A percentile compares a stretch with the other conserved stretches of the same genome.
Conservation (phyloP, 306 rosid species). For the Medicago ruthenica region DNA sequence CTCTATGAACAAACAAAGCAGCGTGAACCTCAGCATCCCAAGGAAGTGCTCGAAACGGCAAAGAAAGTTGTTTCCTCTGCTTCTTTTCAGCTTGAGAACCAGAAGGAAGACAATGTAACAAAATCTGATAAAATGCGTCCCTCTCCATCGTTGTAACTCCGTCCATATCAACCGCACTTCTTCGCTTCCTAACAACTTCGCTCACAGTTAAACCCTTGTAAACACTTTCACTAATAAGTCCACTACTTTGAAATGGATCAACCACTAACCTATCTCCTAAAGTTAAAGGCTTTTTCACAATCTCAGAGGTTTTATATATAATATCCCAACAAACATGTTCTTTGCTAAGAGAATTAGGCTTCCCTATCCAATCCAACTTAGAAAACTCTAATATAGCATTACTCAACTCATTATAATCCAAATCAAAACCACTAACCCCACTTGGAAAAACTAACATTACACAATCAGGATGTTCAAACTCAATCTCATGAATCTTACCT, state of each 20-base stretch:
- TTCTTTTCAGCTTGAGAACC: conserved; percentile 59
- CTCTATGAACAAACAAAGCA: conserved; percentile 91
- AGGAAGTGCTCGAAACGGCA: conserved; percentile 75
- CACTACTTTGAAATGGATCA: conserved; percentile 72
- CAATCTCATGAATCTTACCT: conserved; percentile 79
- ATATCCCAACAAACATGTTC: conserved; percentile 94
- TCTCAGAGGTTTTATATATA: conserved; percentile 78
- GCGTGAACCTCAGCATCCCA: conserved; percentile 98
- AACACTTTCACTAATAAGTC: conserved; percentile 44
- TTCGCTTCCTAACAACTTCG: conserved; percentile 82
- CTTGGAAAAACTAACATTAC: conserved; percentile 73
- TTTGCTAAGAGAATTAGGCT: conserved; percentile 77
- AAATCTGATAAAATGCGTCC: conserved; percentile 78
- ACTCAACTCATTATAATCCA: conserved; percentile 67
- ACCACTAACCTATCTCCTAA: conserved; percentile 43
- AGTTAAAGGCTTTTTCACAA: conserved; percentile 66
- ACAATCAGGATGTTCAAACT: conserved; percentile 97
- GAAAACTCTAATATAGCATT: conserved; percentile 56
- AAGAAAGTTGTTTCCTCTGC: conserved; percentile 61
- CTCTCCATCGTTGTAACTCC: conserved; percentile 69
- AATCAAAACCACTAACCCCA: conserved; percentile 55
- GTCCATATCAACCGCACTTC: conserved; percentile 98
- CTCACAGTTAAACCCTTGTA: conserved; percentile 71
- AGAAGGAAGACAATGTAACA: conserved; percentile 92
- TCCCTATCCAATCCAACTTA: conserved; percentile 79